A percentile compares a stretch with the other conserved stretches of the same genome.
These are phyloP conservation scores for Hypseocharis bilobata DNA, from an alignment of 441 rosid species.

Conservation along the genomic window DNA sequence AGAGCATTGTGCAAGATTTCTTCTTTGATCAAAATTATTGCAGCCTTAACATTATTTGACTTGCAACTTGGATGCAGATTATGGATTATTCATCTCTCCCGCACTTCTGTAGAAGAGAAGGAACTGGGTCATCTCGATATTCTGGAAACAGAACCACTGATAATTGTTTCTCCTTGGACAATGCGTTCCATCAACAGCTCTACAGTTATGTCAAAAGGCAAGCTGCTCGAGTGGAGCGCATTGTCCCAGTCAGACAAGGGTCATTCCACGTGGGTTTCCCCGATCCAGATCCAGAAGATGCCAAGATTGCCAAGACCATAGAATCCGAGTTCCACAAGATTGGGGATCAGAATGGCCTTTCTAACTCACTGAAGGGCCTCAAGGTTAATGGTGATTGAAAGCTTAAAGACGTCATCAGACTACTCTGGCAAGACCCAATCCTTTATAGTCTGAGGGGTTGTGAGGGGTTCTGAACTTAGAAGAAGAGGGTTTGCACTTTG, in stretches of 20 bases:
- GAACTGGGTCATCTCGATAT: conserved; percentile 50
- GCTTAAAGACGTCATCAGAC: no score
- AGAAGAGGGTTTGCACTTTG: conserved; percentile 11
- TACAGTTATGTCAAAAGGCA: conserved; percentile 48
- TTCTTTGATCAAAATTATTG: no score
- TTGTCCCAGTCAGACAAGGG: conserved; percentile 36
- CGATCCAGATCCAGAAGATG: conserved; percentile 47
- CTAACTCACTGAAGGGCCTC: conserved; percentile 31
- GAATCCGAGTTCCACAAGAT: conserved; percentile 63
- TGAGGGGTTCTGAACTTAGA: no score
- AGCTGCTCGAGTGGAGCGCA: conserved; percentile 27
- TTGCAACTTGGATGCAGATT: conserved; percentile 31
- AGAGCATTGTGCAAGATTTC: no score
- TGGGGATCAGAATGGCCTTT: conserved; percentile 35
- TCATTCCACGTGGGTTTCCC: conserved; percentile 53
- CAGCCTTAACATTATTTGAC: no score
- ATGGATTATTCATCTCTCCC: conserved; percentile 62
- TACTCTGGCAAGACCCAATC: conserved; percentile 10
- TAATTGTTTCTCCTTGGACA: conserved; percentile 57
- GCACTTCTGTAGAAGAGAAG: conserved; percentile 58
- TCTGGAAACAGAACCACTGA: conserved; percentile 34
- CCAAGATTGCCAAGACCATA: conserved; percentile 47
- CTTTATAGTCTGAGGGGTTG: no score
- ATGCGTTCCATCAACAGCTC: conserved; percentile 52
- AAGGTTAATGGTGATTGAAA: conserved; percentile 30